These are phyloP conservation scores for Pythium phragmiticola DNA, from an alignment of 352 stramenopile species.

Conservation along the genomic window DNA sequence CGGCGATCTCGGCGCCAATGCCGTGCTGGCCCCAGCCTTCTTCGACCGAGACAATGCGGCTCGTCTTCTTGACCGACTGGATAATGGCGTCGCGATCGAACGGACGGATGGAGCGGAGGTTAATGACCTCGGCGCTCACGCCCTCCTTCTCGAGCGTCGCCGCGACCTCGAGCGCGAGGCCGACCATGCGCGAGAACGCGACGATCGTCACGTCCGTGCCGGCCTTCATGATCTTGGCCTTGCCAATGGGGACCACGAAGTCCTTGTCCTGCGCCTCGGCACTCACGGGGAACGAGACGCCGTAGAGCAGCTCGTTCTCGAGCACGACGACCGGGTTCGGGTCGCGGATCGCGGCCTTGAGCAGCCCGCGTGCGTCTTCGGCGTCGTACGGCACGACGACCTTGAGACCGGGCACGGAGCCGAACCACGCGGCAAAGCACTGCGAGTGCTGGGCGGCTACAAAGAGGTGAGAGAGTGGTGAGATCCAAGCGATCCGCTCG, in stretches of 20 bases:
- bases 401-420: constrained; percentile 96
- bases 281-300: constrained; percentile 96
- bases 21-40: constrained; percentile 96
- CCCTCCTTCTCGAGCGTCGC: constrained; percentile 93
- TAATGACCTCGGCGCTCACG: constrained; percentile 96
- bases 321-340: constrained; percentile 99
- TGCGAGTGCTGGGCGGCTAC: constrained; percentile 98
- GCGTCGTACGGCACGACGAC: constrained; percentile 96
- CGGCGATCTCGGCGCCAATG: constrained; percentile 97
- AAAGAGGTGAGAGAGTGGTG: not conserved
- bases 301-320: constrained; percentile 99
- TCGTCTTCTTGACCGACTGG: constrained; percentile 98
- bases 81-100: constrained; percentile 98
- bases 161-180: constrained; percentile 95
- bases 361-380: constrained; percentile 98
- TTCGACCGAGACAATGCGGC: constrained; percentile 96
- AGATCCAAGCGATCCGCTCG: constrained; percentile 6
- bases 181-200: constrained; percentile 97
- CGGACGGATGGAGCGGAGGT: constrained; percentile 92
- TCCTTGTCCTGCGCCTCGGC: constrained; percentile 97
- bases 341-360: constrained; percentile 99
- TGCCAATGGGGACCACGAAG: constrained; percentile 97
- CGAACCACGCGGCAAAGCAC: constrained; percentile 99
- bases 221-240: constrained; percentile 98
- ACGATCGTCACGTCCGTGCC: constrained; percentile 98